Evolutionary conservation across 495 filamentous ascomycete species (phyloP), one percentile per base, ranked within the genome.

Genomic region (Neurospora discreta): DNA sequence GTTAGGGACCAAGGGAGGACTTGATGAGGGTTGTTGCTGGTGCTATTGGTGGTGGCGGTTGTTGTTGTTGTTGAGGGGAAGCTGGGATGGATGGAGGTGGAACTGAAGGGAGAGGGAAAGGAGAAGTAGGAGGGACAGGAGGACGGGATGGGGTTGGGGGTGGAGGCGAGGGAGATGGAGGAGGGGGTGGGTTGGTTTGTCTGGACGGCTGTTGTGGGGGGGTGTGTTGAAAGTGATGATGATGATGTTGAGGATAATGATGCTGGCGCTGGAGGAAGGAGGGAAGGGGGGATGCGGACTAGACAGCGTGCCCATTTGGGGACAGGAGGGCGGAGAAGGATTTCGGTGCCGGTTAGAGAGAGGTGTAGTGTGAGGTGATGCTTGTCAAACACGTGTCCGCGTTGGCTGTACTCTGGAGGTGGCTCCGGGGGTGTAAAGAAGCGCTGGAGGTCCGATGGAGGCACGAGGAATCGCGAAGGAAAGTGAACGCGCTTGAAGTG

Each of bases 401-500:
- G 52, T 33, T 65, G 20, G 1, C 23, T 58, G 43, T 10, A 46
- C n/a, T 0, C 43, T 46, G 18, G 43, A 46, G 43, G n/a, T 30
- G 26, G 26, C 23, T 65, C 26, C 5, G 52, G 2, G 3, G 52
- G 26, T 65, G 52, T 33, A 18, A 65, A 65, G 26, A 65, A 65
- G 15, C 23, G 15, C 52, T 65, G 6, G 6, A 65, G 23, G 26
- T 65, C 52, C 2, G 52, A 33, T 65, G 52, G 26, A 65, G 72
- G 69, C 7, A 73, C 26, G 15, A 73, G 39, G 39, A 73, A 73
- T 0, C 72, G 42, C 16, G 69, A 71, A 30, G 72, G 72, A 38
- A 60, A 73, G 11, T 73, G 72, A 13, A 73, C 69, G 10, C 72
- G 70, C 40, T 71, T 71, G 33, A 71, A 39, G 36, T 68, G 70